Evolutionary conservation across 306 rosid genomes (phyloP).

Genomic region (Leucaena leucocephala): DNA sequence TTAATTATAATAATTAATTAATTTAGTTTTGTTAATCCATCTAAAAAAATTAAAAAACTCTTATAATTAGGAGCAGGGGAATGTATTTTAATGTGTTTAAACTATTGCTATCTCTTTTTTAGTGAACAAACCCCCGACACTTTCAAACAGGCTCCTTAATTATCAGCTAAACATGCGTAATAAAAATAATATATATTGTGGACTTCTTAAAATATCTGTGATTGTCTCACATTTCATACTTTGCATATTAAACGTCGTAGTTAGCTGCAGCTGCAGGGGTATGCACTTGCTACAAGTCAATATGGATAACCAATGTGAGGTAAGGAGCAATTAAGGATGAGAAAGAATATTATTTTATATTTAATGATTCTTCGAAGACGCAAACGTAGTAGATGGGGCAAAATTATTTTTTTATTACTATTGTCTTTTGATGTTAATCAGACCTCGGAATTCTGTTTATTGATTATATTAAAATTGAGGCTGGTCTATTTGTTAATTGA

Average conservation of each 20-base stretch:
- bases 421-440: not conserved
- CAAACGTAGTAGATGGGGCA: not conserved
- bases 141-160: no score
- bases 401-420: not conserved
- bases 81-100: no score
- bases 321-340: not conserved
- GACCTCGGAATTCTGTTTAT: not conserved
- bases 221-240: not conserved
- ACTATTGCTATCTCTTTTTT: no score
- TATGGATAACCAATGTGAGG: not conserved
- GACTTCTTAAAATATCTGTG: no score
- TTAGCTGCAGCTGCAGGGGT: not conserved
- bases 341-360: not conserved
- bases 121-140: no score
- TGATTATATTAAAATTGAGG: not conserved
- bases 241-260: not conserved
- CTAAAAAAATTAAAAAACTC: no score
- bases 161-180: no score
- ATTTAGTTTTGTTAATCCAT: no score
- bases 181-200: no score
- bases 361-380: not conserved
- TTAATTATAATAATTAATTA: no score
- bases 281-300: not conserved
- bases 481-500: not conserved
- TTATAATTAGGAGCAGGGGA: no score